Evolutionary conservation across 345 rosid species (phyloP).

Genomic region (Streptanthus diversifolius): DNA sequence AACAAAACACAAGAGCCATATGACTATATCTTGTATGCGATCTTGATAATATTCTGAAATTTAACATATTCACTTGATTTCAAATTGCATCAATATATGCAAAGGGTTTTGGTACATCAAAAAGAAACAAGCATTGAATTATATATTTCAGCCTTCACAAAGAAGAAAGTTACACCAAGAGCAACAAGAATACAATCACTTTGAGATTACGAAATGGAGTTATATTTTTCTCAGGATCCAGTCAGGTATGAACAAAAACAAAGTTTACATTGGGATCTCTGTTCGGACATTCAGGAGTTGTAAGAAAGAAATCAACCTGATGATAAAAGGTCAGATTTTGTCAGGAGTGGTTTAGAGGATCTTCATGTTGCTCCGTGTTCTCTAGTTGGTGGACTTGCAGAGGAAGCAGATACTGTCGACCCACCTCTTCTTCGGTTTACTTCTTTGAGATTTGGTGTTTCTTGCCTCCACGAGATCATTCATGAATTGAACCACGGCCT

Average conservation of each 20-base stretch:
- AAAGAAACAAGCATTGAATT: slow-evolving; percentile 1
- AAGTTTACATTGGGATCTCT: slow-evolving; percentile 4
- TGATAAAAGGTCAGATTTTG: background rate
- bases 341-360: slow-evolving; percentile 28
- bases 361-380: slow-evolving; percentile 54
- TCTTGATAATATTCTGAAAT: background rate
- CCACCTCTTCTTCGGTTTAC: slow-evolving; percentile 80
- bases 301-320: slow-evolving; percentile 17
- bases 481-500: slow-evolving; percentile 95
- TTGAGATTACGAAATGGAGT: background rate
- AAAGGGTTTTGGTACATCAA: background rate
- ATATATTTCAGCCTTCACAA: background rate
- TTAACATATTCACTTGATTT: background rate
- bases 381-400: slow-evolving; percentile 70
- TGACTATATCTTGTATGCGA: slow-evolving; percentile 5
- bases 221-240: background rate
- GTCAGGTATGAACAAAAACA: slow-evolving; percentile 19
- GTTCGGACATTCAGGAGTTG: background rate
- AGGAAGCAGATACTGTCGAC: slow-evolving; percentile 65
- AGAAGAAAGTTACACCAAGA: slow-evolving; percentile 16
- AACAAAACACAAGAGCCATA: too few species aligned
- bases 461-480: slow-evolving; percentile 62
- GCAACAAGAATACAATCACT: background rate
- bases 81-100: background rate
- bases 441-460: slow-evolving; percentile 46